Percentiles rank a stretch among this genome's conserved stretches.
phyloP scores from a whole-genome alignment of 352 stramenopile genomes.

The Globisporangium heterothallicum region DNA sequence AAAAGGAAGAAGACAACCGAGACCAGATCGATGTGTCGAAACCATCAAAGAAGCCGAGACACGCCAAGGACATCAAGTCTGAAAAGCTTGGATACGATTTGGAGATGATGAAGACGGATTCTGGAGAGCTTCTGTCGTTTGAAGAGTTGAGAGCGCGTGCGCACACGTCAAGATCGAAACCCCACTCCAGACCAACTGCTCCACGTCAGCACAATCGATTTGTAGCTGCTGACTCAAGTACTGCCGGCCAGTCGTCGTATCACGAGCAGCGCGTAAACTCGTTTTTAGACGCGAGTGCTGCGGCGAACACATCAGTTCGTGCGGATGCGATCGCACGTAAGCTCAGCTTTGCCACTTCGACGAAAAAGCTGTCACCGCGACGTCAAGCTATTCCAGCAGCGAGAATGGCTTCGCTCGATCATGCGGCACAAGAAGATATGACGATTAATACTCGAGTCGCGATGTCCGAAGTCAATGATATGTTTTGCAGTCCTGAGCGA shows the following conservation, averaged over 20 bases:
- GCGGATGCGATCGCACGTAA: constrained; percentile 16
- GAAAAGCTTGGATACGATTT: constrained; percentile 43
- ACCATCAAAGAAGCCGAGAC: constrained; percentile 16
- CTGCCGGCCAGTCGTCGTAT: not conserved
- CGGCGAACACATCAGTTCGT: constrained; percentile 7
- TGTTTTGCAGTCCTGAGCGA: constrained; percentile 80
- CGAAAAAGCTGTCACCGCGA: constrained; percentile 14
- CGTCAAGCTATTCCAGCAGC: constrained; percentile 8
- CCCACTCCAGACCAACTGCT: not conserved
- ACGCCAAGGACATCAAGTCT: constrained; percentile 9
- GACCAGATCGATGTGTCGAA: not conserved
- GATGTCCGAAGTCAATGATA: constrained; percentile 79
- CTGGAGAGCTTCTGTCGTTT: constrained; percentile 59
- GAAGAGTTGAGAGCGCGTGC: constrained; percentile 67
- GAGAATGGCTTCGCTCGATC: constrained; percentile 17
- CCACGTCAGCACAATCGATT: constrained; percentile 22
- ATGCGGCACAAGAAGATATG: constrained; percentile 73
- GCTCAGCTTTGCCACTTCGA: constrained; percentile 17
- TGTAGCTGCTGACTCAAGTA: constrained; percentile 1
- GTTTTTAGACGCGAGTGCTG: constrained; percentile 13
- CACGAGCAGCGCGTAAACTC: constrained; percentile 9
- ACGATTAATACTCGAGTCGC: constrained; percentile 85
- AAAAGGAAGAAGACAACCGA: not conserved
- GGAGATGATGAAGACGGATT: constrained; percentile 28
- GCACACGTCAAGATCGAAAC: constrained; percentile 16